phyloP scores from a whole-genome alignment of 2,329 filamentous ascomycete species.

The Pestalotiopsis sp. region DNA sequence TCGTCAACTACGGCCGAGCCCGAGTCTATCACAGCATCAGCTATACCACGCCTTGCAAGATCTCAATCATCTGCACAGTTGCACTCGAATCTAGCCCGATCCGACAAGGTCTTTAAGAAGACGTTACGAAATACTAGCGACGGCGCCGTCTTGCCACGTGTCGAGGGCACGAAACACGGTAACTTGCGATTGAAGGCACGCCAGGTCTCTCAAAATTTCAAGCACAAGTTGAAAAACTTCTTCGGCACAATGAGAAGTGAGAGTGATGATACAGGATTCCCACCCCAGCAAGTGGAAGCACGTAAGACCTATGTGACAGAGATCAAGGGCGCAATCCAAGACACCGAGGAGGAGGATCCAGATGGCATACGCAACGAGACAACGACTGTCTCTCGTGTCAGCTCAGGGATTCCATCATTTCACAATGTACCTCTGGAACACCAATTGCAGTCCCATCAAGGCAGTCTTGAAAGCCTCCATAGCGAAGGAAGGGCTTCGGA shows the following conservation, averaged over 20 bases:
- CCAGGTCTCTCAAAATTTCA: constrained; percentile 65
- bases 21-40: too few species aligned
- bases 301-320: constrained; percentile 34
- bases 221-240: constrained; percentile 61
- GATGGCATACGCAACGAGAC: constrained; percentile 18
- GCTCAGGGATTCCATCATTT: constrained; percentile 52
- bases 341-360: constrained; percentile 19
- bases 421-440: constrained; percentile 49
- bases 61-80: constrained; percentile 48
- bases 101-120: constrained; percentile 38
- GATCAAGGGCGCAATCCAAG: constrained; percentile 15
- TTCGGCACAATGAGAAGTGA: constrained; percentile 48
- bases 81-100: constrained; percentile 37
- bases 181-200: constrained; percentile 56
- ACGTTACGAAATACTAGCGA: constrained; percentile 53
- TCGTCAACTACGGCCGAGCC: not conserved
- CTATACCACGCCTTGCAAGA: constrained; percentile 9
- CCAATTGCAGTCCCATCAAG: constrained; percentile 53
- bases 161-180: constrained; percentile 28
- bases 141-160: constrained; percentile 36
- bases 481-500: constrained; percentile 44
- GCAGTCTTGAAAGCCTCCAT: constrained; percentile 54
- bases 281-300: constrained; percentile 56
- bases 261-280: constrained; percentile 38
- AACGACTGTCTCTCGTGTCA: constrained; percentile 46